A percentile compares a stretch with the other conserved stretches of the same genome.
phyloP scores from a whole-genome alignment of 805 yeast species.

The Pichia cephalocereana region DNA sequence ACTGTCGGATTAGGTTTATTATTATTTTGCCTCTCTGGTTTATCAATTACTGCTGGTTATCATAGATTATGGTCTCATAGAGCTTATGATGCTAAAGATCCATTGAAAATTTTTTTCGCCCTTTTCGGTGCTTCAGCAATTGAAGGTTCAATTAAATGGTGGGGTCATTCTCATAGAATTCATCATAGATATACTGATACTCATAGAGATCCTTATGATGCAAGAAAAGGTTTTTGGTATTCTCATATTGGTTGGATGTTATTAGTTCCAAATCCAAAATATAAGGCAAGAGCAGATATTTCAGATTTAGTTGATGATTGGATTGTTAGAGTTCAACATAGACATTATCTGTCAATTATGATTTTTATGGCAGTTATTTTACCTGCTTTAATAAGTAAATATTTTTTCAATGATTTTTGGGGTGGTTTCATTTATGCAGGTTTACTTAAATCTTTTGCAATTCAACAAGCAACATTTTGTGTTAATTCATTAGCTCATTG shows the following conservation, averaged over 20 bases:
- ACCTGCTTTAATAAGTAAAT: slow-evolving; percentile 52
- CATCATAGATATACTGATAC: slow-evolving; percentile 87
- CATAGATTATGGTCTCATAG: slow-evolving; percentile 76
- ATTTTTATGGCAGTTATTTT: slow-evolving; percentile 47
- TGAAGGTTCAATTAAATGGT: slow-evolving; percentile 84
- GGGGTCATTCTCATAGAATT: slow-evolving; percentile 79
- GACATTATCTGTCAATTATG: slow-evolving; percentile 64
- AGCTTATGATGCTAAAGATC: slow-evolving; percentile 54
- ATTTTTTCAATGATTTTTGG: slow-evolving; percentile 46
- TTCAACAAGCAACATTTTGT: slow-evolving; percentile 82
- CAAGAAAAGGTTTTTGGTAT: slow-evolving; percentile 76
- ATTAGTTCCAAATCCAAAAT: slow-evolving; percentile 69
- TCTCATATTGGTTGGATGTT: slow-evolving; percentile 87
- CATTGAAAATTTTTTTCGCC: slow-evolving; percentile 58
- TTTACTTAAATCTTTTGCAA: slow-evolving; percentile 53
- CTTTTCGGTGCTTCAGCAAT: slow-evolving; percentile 76
- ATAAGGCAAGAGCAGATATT: slow-evolving; percentile 74
- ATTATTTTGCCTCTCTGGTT: slow-evolving; percentile 52
- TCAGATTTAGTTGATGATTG: slow-evolving; percentile 71
- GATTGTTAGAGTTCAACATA: slow-evolving; percentile 74
- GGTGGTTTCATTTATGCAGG: slow-evolving; percentile 80
- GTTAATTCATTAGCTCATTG: slow-evolving; percentile 82
- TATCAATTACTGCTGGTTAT: slow-evolving; percentile 79
- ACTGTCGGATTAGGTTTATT: slow-evolving; percentile 39
- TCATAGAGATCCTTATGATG: slow-evolving; percentile 76